phyloP scores from a whole-genome alignment of 2,329 filamentous ascomycete genomes.

The Drechslerella dactyloides region DNA sequence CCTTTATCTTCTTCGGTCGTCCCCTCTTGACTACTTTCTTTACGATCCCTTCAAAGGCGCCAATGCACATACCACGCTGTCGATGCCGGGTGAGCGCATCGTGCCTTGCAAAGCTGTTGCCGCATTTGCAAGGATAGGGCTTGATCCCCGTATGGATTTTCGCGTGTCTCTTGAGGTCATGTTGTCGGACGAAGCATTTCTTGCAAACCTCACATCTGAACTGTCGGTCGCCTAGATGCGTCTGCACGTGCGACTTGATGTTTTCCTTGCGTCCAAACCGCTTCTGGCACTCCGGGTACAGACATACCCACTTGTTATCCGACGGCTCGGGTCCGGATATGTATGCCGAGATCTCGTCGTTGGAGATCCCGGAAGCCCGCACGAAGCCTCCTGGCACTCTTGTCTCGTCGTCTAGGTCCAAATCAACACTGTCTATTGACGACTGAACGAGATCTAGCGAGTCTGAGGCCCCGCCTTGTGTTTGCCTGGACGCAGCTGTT shows the following conservation, averaged over 20 bases:
- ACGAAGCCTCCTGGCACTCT: slow-evolving; percentile 44
- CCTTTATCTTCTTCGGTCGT: slow-evolving; percentile 53
- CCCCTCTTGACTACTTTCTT: slow-evolving; percentile 72
- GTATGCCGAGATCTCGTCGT: slow-evolving; percentile 79
- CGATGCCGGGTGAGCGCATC: slow-evolving; percentile 93
- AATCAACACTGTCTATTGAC: slow-evolving; percentile 18
- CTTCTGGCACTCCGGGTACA: slow-evolving; percentile 80
- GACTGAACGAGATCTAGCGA: slow-evolving; percentile 14
- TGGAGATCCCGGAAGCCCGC: slow-evolving; percentile 69
- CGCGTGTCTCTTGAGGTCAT: slow-evolving; percentile 94
- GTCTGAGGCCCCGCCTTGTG: slow-evolving; percentile 8
- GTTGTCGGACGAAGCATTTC: slow-evolving; percentile 95
- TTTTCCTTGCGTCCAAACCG: slow-evolving; percentile 97
- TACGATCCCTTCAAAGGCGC: slow-evolving; percentile 82
- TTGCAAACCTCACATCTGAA: slow-evolving; percentile 91
- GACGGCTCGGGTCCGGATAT: slow-evolving; percentile 73
- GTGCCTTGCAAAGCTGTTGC: slow-evolving; percentile 91
- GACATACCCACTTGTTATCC: slow-evolving; percentile 81
- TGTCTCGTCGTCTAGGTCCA: slow-evolving; percentile 33
- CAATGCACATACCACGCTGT: slow-evolving; percentile 94
- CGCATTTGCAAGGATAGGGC: slow-evolving; percentile 91
- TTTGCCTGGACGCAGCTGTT: slow-evolving; percentile 31
- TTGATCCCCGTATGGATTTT: slow-evolving; percentile 98
- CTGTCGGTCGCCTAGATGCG: slow-evolving; percentile 93
- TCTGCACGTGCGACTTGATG: slow-evolving; percentile 98